Evolutionary conservation across 257 asterid genomes (phyloP).

Genomic region (Nicotiana otophora): DNA sequence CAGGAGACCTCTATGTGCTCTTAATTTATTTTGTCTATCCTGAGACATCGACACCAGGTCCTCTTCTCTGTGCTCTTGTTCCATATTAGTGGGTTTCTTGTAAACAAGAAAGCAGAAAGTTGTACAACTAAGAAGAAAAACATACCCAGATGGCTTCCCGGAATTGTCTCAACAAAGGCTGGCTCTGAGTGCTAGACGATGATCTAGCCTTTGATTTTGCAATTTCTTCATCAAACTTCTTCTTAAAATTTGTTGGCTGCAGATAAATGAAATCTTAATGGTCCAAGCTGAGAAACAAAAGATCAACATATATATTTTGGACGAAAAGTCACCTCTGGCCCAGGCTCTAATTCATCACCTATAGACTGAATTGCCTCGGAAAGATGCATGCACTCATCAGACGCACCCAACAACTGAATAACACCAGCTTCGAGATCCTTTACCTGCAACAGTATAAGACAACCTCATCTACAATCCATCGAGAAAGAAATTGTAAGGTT

Average conservation of each 20-base stretch:
- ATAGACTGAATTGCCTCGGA: conserved; percentile 59
- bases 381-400: conserved; percentile 62
- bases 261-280: conserved; percentile 6
- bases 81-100: not conserved
- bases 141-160: conserved; percentile 91
- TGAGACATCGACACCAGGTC: not conserved
- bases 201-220: conserved; percentile 36
- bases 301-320: not conserved
- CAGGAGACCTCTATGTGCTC: not conserved
- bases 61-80: not conserved
- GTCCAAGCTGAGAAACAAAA: not conserved
- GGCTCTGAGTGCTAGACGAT: conserved; percentile 42
- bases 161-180: conserved; percentile 58
- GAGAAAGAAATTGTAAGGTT: not conserved
- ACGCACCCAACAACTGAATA: conserved; percentile 49
- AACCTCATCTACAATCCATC: not conserved
- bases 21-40: not conserved
- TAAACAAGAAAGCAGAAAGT: not conserved
- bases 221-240: conserved; percentile 62
- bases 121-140: not conserved
- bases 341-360: conserved; percentile 52
- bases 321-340: conserved; percentile 44
- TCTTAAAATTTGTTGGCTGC: conserved; percentile 72
- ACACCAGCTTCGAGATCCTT: conserved; percentile 73
- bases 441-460: conserved; percentile 42